Conservation (phyloP, 2,329 filamentous ascomycete species). For the Rutstroemia sydowiana region DNA sequence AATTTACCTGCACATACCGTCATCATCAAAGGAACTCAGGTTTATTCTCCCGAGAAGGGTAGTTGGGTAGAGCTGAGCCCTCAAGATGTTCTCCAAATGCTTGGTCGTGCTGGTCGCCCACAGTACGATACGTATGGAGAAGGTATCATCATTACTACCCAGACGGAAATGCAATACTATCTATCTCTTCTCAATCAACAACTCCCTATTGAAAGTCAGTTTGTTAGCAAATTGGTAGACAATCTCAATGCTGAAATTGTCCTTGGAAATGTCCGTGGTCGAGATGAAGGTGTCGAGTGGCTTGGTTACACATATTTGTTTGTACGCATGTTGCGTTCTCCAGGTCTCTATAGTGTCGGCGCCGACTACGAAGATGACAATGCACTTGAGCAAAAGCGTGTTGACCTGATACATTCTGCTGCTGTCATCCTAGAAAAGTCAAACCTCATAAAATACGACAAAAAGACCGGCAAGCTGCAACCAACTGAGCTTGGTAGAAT, state of each 20-base stretch:
- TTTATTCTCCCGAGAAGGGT: constrained; percentile 97
- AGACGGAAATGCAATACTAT: constrained; percentile 94
- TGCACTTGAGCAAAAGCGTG: constrained; percentile 87
- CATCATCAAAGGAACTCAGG: constrained; percentile 96
- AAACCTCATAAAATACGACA: constrained; percentile 89
- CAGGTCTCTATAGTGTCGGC: constrained; percentile 90
- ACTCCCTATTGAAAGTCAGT: constrained; percentile 92
- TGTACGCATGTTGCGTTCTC: constrained; percentile 93
- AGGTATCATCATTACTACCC: constrained; percentile 96
- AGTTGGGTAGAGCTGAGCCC: constrained; percentile 97
- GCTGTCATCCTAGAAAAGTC: constrained; percentile 81
- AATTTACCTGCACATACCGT: constrained; percentile 96
- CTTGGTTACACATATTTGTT: constrained; percentile 97
- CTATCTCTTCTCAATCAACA: constrained; percentile 95
- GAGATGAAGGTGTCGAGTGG: constrained; percentile 98
- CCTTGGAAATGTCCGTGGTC: constrained; percentile 80
- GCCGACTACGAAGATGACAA: constrained; percentile 92
- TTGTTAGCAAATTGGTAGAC: constrained; percentile 87
- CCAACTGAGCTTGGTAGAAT: constrained; percentile 92
- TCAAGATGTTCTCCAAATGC: constrained; percentile 97
- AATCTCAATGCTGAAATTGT: constrained; percentile 96
- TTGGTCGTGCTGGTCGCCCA: constrained; percentile 90
- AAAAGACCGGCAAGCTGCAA: constrained; percentile 81
- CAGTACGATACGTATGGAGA: constrained; percentile 98
- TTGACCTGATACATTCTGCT: constrained; percentile 95